A percentile compares a stretch with the other conserved stretches of the same genome.
These are phyloP conservation scores for Moniliophthora roreri DNA, from an alignment of 1,284 basidiomycete species.

Conservation along the genomic window DNA sequence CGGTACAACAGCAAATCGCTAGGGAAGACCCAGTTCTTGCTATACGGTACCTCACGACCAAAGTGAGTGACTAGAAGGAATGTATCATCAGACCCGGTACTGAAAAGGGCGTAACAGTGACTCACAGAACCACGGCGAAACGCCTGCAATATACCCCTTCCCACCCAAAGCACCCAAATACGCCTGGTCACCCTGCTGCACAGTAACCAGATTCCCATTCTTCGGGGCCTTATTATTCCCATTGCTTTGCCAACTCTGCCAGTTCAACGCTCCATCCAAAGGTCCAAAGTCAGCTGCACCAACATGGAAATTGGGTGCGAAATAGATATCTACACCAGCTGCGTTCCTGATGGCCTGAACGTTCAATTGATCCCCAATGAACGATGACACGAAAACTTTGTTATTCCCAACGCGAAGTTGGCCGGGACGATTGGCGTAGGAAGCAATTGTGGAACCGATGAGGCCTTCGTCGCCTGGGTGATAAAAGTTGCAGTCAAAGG, in stretches of 20 bases:
- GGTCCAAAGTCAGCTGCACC: background rate
- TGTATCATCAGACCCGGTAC: background rate
- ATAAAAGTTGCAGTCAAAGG: slow-evolving; percentile 30
- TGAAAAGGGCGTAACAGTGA: background rate
- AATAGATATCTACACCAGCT: background rate
- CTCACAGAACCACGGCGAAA: slow-evolving; percentile 41
- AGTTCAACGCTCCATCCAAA: slow-evolving; percentile 2
- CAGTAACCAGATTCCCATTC: background rate
- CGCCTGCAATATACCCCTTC: slow-evolving; percentile 22
- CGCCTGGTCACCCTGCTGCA: too few species aligned
- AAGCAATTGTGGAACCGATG: slow-evolving; percentile 9
- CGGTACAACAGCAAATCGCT: slow-evolving; percentile 32
- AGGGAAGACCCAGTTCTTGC: slow-evolving; percentile 34
- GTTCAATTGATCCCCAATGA: slow-evolving; percentile 1
- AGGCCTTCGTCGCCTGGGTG: slow-evolving; percentile 16
- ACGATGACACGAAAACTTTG: background rate
- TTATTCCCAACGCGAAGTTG: background rate
- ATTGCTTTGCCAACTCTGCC: slow-evolving; percentile 1
- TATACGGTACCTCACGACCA: slow-evolving; percentile 23
- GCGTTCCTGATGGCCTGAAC: background rate
- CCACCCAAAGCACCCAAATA: too few species aligned
- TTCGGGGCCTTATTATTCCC: background rate
- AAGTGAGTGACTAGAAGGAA: slow-evolving; percentile 32
- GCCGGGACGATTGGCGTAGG: background rate
- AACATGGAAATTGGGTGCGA: slow-evolving; percentile 1